phyloP scores from a whole-genome alignment of 2,329 filamentous ascomycete genomes.

The Trichophyton simii region DNA sequence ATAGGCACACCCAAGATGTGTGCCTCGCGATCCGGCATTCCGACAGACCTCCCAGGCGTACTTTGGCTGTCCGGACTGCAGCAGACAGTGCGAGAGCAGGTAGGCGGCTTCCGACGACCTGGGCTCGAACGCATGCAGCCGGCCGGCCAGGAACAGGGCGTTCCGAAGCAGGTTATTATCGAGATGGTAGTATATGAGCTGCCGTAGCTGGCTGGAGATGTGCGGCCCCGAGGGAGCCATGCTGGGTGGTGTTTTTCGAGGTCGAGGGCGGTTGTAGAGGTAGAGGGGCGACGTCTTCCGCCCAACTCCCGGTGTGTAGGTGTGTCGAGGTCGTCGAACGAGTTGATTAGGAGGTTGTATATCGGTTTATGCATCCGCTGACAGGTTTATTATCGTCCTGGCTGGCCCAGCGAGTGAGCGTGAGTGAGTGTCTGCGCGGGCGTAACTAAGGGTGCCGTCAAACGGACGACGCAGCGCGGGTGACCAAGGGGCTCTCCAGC shows the following conservation, averaged over 20 bases:
- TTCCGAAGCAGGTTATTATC: slow-evolving; percentile 85
- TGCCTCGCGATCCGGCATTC: slow-evolving; percentile 54
- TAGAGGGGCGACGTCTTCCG: background rate
- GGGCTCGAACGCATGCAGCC: slow-evolving; percentile 71
- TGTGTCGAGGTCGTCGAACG: background rate
- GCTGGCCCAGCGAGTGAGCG: too few relatives aligned
- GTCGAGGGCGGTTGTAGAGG: background rate
- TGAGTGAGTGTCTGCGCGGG: background rate
- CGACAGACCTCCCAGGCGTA: slow-evolving; percentile 77
- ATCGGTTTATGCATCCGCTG: background rate
- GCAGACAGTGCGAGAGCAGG: slow-evolving; percentile 71
- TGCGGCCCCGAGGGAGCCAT: slow-evolving; percentile 47
- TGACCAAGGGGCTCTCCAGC: background rate
- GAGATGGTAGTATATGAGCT: slow-evolving; percentile 60
- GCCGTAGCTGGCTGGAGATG: slow-evolving; percentile 48
- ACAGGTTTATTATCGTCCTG: background rate
- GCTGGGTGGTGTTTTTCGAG: slow-evolving; percentile 1
- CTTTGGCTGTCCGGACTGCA: slow-evolving; percentile 68
- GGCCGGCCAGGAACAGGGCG: slow-evolving; percentile 84
- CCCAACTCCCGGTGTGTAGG: background rate
- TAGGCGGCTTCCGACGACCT: slow-evolving; percentile 69
- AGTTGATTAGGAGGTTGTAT: background rate
- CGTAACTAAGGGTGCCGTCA: background rate
- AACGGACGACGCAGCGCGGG: background rate
- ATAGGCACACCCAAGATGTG: slow-evolving; percentile 77